A percentile compares a stretch with the other conserved stretches of the same genome.
Conservation (phyloP, 2,329 filamentous ascomycete genomes). For the Aspergillus quadrilineatus region DNA sequence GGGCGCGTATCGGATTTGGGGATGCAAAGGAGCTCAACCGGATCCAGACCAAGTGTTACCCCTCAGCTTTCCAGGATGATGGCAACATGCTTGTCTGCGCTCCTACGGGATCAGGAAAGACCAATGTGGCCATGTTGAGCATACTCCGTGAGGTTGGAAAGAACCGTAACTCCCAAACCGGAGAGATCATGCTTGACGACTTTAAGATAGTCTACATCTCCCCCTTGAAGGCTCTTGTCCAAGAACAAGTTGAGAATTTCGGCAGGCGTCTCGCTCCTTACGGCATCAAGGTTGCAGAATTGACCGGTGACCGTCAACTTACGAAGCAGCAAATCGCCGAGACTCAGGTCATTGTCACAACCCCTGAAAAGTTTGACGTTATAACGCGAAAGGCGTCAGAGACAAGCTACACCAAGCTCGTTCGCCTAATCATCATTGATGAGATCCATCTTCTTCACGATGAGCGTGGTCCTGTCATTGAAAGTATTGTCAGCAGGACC, state of each 20-base stretch:
- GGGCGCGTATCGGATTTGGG: conserved; percentile 84
- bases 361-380: conserved; percentile 98
- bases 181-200: conserved; percentile 90
- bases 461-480: conserved; percentile 91
- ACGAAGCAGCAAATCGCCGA: conserved; percentile 98
- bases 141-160: conserved; percentile 97
- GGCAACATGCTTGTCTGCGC: conserved; percentile 98
- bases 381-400: conserved; percentile 98
- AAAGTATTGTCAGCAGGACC: conserved; percentile 93
- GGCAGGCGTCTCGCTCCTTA: conserved; percentile 86
- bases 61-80: conserved; percentile 86
- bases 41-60: conserved; percentile 91
- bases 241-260: conserved; percentile 98
- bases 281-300: conserved; percentile 88
- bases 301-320: conserved; percentile 95
- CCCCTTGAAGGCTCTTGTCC: conserved; percentile 89
- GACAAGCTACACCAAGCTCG: conserved; percentile 94
- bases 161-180: conserved; percentile 81
- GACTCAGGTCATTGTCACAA: conserved; percentile 97
- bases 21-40: conserved; percentile 85
- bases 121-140: conserved; percentile 95
- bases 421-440: conserved; percentile 92
- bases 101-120: conserved; percentile 95
- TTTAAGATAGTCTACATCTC: conserved; percentile 99
- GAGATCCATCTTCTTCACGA: conserved; percentile 98